Conservation (phyloP, 805 yeast species). For the Yamadazyma scolyti region DNA sequence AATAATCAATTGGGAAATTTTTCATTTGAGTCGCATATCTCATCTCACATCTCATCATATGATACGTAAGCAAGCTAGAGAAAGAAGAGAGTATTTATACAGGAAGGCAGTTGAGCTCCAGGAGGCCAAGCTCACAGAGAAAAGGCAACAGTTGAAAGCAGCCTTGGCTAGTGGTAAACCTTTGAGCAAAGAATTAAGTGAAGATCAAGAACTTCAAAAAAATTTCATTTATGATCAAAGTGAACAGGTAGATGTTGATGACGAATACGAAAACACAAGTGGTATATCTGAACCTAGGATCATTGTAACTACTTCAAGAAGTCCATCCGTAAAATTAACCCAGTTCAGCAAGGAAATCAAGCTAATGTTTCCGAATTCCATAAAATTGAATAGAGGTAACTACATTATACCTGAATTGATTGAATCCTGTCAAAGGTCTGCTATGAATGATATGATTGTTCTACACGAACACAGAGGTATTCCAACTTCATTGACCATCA, state of each 20-base stretch:
- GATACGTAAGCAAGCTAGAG: constrained; percentile 94
- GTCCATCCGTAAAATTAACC: constrained; percentile 77
- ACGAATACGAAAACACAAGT: constrained; percentile 82
- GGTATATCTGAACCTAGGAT: constrained; percentile 90
- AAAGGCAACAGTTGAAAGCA: constrained; percentile 79
- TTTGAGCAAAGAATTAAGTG: constrained; percentile 84
- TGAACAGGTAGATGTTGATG: constrained; percentile 68
- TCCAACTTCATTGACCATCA: constrained; percentile 87
- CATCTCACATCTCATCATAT: constrained; percentile 15
- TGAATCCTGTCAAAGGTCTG: constrained; percentile 75
- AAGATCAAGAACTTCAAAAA: constrained; percentile 74
- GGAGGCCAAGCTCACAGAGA: constrained; percentile 80
- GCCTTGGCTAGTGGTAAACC: constrained; percentile 92
- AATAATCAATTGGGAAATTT: too few relatives aligned
- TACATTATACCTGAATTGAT: constrained; percentile 82
- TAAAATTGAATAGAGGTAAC: constrained; percentile 90
- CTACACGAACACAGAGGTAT: constrained; percentile 98
- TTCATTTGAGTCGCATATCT: too few relatives aligned
- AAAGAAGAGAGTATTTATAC: constrained; percentile 89
- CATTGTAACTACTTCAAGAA: constrained; percentile 89
- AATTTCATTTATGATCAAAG: constrained; percentile 88
- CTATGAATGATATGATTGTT: constrained; percentile 78
- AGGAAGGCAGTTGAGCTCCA: constrained; percentile 86
- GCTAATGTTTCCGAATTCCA: constrained; percentile 82
- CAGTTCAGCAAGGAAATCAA: constrained; percentile 94